Conservation (phyloP, 306 rosid species). For the Cicer arietinum region DNA sequence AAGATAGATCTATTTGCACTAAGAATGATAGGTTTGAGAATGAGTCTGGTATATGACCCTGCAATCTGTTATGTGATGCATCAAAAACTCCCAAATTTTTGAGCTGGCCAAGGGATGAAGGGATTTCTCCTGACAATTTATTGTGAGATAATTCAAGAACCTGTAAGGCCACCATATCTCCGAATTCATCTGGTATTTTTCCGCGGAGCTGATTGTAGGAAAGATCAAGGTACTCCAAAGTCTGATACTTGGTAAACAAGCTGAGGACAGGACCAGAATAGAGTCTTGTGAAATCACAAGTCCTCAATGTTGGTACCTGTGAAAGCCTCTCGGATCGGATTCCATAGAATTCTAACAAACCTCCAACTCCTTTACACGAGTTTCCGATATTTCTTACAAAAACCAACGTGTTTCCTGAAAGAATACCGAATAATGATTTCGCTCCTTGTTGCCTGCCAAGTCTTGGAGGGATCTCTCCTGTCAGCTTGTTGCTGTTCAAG, state of each 20-base stretch:
- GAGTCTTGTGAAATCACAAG: conserved; percentile 85
- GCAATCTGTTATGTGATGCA: conserved; percentile 88
- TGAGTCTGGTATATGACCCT: conserved; percentile 93
- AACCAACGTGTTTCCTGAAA: conserved; percentile 87
- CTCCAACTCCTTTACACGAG: conserved; percentile 93
- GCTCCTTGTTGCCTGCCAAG: conserved; percentile 95
- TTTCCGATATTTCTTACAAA: conserved; percentile 91
- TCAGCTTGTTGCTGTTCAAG: conserved; percentile 94
- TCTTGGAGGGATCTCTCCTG: conserved; percentile 91
- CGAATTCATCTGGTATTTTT: conserved; percentile 85
- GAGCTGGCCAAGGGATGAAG: conserved; percentile 78
- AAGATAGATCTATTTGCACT: conserved; percentile 90
- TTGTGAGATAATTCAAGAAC: conserved; percentile 93
- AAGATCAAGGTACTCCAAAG: conserved; percentile 92
- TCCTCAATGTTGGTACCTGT: conserved; percentile 81
- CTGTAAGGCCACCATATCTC: conserved; percentile 92
- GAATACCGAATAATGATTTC: conserved; percentile 77
- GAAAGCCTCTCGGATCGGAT: conserved; percentile 85
- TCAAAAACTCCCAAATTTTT: conserved; percentile 89
- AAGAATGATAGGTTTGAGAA: conserved; percentile 90
- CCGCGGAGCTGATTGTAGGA: conserved; percentile 92
- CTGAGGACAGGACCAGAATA: conserved; percentile 94
- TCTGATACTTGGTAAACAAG: conserved; percentile 85
- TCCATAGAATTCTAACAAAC: conserved; percentile 90
- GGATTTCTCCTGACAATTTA: conserved; percentile 93